Conservation (phyloP, 345 rosid genomes). For the Eucalyptus sp. region DNA sequence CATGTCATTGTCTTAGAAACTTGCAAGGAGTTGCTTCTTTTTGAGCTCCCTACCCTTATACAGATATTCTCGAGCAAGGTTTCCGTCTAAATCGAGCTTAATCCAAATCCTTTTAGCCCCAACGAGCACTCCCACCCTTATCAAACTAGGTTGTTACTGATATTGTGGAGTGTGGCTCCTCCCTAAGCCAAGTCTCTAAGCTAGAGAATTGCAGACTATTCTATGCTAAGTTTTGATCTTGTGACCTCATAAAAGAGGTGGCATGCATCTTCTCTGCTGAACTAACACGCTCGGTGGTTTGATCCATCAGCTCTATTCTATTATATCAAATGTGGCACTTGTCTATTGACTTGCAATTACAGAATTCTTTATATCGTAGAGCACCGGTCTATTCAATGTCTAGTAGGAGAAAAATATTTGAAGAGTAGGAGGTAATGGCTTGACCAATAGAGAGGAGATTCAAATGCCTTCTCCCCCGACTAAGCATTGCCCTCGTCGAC, state of each 20-base stretch:
- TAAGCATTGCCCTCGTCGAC: not conserved
- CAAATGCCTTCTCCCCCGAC: not conserved
- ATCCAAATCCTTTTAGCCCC: not conserved
- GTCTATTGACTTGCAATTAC: not conserved
- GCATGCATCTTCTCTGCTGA: not conserved
- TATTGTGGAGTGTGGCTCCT: not conserved
- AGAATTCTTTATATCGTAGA: not conserved
- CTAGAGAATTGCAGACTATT: not conserved
- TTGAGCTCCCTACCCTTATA: too few relatives aligned
- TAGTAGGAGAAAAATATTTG: not conserved
- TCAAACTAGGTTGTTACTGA: not conserved
- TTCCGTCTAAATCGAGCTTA: accelerated
- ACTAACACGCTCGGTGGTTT: not conserved
- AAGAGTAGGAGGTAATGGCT: not conserved
- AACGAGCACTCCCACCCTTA: accelerated
- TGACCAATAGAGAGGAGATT: not conserved
- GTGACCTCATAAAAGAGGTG: not conserved
- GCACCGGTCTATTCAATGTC: not conserved
- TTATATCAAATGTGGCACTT: not conserved
- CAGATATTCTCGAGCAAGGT: not conserved
- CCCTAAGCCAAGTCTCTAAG: not conserved
- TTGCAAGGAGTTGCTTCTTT: not conserved
- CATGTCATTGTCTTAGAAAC: not conserved
- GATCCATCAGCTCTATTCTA: not conserved
- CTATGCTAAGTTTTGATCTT: not conserved